Conservation (phyloP, 371 early-diverging fungal genomes). For the Mucor racemosus region DNA sequence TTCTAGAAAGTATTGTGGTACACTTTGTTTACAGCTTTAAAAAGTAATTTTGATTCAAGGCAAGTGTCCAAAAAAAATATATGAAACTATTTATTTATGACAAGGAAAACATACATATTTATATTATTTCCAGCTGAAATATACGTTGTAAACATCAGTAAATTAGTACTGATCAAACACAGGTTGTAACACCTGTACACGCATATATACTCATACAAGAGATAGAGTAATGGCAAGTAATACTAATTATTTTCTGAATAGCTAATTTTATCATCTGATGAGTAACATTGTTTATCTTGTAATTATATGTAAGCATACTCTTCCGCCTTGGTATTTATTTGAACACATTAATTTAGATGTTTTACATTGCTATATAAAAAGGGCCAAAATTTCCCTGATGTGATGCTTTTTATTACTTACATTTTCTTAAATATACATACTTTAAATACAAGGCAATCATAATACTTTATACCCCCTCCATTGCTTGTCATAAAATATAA, state of each 20-base stretch:
- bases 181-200: background rate
- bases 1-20: background rate
- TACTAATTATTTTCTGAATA: background rate
- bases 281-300: constrained; percentile 4
- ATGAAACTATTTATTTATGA: background rate
- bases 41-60: too few species aligned
- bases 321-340: background rate
- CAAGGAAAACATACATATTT: background rate
- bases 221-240: background rate
- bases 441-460: background rate
- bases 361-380: background rate
- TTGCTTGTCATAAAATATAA: background rate
- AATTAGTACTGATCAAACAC: background rate
- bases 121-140: background rate
- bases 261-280: background rate
- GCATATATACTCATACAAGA: background rate
- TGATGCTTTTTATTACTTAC: background rate
- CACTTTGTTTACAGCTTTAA: too few species aligned
- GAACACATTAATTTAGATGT: background rate
- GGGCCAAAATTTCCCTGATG: background rate
- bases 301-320: background rate
- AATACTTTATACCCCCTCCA: background rate
- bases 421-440: background rate
- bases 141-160: background rate
- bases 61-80: too few species aligned